Conservation (phyloP, 2,329 filamentous ascomycete species). For the Pyrenophora graminea region DNA sequence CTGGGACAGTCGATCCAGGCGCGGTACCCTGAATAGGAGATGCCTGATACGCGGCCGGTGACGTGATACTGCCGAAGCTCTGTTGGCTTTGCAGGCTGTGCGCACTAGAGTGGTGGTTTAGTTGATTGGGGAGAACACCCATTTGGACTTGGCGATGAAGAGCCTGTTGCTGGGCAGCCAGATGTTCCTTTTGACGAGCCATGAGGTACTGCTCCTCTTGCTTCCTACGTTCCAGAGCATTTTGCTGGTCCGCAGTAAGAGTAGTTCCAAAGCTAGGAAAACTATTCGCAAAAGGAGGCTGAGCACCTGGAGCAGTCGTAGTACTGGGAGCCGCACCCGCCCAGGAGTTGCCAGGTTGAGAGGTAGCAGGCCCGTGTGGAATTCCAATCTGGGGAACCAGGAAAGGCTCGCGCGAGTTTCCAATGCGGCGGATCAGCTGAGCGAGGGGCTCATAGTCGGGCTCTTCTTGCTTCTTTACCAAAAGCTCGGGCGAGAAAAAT, state of each 20-base stretch:
- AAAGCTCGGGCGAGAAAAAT: slow-evolving; percentile 92
- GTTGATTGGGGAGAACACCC: slow-evolving; percentile 60
- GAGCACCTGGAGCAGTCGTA: slow-evolving; percentile 51
- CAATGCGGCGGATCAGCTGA: slow-evolving; percentile 91
- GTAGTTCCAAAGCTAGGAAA: slow-evolving; percentile 98
- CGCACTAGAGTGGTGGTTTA: slow-evolving; percentile 93
- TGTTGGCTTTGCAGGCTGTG: slow-evolving; percentile 97
- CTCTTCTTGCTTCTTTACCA: slow-evolving; percentile 95
- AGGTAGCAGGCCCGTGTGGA: slow-evolving; percentile 75
- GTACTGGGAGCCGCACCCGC: slow-evolving; percentile 42
- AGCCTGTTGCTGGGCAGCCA: slow-evolving; percentile 82
- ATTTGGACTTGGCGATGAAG: slow-evolving; percentile 71
- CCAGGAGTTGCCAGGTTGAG: slow-evolving; percentile 52
- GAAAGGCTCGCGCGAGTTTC: slow-evolving; percentile 96
- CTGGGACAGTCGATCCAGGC: slow-evolving; percentile 54
- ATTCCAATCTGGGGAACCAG: slow-evolving; percentile 96
- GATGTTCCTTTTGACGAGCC: slow-evolving; percentile 91
- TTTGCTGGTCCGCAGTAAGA: slow-evolving; percentile 95
- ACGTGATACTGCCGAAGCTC: slow-evolving; percentile 92
- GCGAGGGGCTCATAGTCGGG: slow-evolving; percentile 92
- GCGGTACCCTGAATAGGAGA: slow-evolving; percentile 60
- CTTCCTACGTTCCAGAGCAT: slow-evolving; percentile 92
- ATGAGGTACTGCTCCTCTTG: slow-evolving; percentile 98
- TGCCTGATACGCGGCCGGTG: slow-evolving; percentile 73
- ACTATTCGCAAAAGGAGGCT: slow-evolving; percentile 86